Base-by-base conservation (phyloP, 768 basidiomycete genomes). In the Suillus subluteus region DNA sequence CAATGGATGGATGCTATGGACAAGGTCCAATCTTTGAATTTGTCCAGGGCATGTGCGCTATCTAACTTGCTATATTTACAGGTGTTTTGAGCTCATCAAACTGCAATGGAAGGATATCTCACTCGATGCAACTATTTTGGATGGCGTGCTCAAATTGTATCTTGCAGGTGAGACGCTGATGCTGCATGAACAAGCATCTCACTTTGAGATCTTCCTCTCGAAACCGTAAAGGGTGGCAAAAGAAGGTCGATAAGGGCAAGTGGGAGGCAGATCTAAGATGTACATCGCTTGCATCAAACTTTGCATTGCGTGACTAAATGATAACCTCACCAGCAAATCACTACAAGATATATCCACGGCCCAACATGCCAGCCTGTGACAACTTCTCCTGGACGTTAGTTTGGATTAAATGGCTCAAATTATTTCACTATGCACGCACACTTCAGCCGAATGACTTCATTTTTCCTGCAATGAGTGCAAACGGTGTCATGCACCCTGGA, bases 81-180 rank as follows among this genome's bases (percentile, higher is more conserved):
- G 78, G 50, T 76, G 75, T 66, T 78, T 76, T 37, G 76, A 81
- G 64, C 66, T 74, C 3, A 65, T 75, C 16, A 68, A 71, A 11
- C 35, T 81, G 3, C 69, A 74, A 43, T 15, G 63, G 4, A 55
- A 67, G 2, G 68, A 80, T 41, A 41, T 80, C 37, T 68, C 63
- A 1, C 21, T 61, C 30, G 26, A 71, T 65, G 13, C 6, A 1
- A 23, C 3, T 0, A 15, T 38, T 4, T 23, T 70, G 2, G 35
- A 70, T 21, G 26, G 4, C 0, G 32, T 70, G 0, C 18, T 66
- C 26, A 44, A 11, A 15, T 66, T 62, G 15, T 68, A 50, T 13
- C 65, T 70, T 4, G 18, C 35, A 18, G 2, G n/a, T 2, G 50
- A 70, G 23, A 2, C 23, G 4, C 26, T 66, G 21, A 55, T 70